Base-by-base conservation (phyloP, 805 yeast species). In the Isabelozyma gotoi region DNA sequence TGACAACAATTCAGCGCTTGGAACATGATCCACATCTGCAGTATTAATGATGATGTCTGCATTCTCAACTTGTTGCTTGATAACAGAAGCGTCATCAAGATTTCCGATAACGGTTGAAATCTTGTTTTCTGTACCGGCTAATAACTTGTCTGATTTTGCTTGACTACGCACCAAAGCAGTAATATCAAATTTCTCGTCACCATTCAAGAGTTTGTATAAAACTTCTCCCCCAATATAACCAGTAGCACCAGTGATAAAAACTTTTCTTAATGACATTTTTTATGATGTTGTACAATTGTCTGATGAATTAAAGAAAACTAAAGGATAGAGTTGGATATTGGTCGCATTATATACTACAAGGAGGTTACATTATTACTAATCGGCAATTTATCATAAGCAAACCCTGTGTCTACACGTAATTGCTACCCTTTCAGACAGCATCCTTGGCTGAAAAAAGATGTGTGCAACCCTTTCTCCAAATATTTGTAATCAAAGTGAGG, bases 211-310 rank as follows among this genome's bases (percentile, higher is more conserved):
- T 40, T 56, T 51, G 48, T 55, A 48, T 10, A 63, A 45, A 7
- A 59, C 53, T 40, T 59, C 53, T 7, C 65, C 66, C 3, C 67
- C 68, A 33, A 62, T 59, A 45, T 53, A 62, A n/a, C 68, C 68
- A 3, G 67, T 62, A n/a, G 67, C 67, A n/a, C 70, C 68, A 7
- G 62, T 52, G 19, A 60, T 21, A 35, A 58, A 58, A 33, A 55
- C 60, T 17, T 44, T 49, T 19, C 40, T 46, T 8, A 50, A 32
- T 51, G 50, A 51, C 38, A 40, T 34, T n/a, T 5, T 42, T 7
- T 21, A 21, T n/a, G n/a, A n/a, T n/a, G n/a, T n/a, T n/a, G n/a
- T n/a, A n/a, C n/a, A n/a, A n/a, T n/a, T n/a, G n/a, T n/a, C n/a
- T n/a, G n/a, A n/a, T n/a, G n/a, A n/a, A n/a, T n/a, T n/a, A n/a